Base-by-base conservation (phyloP, 805 yeast genomes). In the Suhomyces faveliae region DNA sequence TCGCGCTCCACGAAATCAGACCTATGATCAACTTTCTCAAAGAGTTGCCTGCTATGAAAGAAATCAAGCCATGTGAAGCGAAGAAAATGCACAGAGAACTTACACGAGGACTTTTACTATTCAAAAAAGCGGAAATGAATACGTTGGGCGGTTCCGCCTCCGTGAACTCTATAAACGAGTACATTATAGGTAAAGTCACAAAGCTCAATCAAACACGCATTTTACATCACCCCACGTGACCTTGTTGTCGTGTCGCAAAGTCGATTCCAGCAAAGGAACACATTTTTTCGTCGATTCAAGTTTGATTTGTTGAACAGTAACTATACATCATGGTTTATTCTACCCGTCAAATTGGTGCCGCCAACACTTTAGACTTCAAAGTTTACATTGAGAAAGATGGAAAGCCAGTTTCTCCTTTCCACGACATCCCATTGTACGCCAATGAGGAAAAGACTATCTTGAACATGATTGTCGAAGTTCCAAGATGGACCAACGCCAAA, bases 401-500 rank as follows among this genome's bases (percentile, higher is more conserved):
- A 50, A 87, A 89, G 76, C 89, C 91, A 59, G 83, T 94, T 54
- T 91, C 97, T 54, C 88, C 98, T 47, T 90, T 92, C 89, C 99
- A 94, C 67, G 78, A 73, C 58, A 70, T 73, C 46, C 78, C 78
- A 45, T 80, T 94, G 68, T 91, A 85, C 64, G 97, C 98, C 61
- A 94, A 92, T 73, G 88, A 89, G 68, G 91, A 88, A 66, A 87
- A 88, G 77, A 84, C 91, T 63, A 80, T 91, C 60, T 66, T 67
- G 51, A 78, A 79, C 57, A 85, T 89, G 87, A 79, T 94, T 61
- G 97, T 94, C 54, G 99, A 94, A 75, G 90, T 94, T 57, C 99
- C 99, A 67, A 87, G 98, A 73, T 92, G 97, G 97, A 81, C 96
- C 64, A 94, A 94, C 68, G 98, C 97, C 56, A 94, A 94, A 78